Percentiles rank a stretch among this genome's conserved stretches.
Evolutionary conservation across 768 basidiomycete genomes (phyloP).

Genomic region (Rubroboletus satanas): DNA sequence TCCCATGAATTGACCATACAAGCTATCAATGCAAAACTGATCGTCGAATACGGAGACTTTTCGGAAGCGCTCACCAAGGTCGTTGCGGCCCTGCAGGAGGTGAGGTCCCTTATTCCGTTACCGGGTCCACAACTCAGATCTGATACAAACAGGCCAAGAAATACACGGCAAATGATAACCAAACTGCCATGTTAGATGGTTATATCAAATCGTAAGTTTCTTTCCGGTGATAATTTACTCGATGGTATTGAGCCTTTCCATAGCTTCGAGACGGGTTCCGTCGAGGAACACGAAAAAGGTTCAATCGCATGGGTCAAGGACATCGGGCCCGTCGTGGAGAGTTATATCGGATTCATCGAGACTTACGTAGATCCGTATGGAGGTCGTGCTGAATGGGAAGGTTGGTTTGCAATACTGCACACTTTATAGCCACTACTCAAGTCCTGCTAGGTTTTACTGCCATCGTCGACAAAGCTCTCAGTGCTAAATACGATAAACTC

Average conservation of each 20-base stretch:
- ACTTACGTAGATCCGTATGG: slow-evolving; percentile 89
- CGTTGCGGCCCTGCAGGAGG: slow-evolving; percentile 57
- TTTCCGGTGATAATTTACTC: not conserved
- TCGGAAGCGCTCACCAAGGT: slow-evolving; percentile 51
- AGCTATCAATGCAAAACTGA: slow-evolving; percentile 47
- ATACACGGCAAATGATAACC: slow-evolving; percentile 69
- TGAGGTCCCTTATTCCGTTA: slow-evolving; percentile 15
- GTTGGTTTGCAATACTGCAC: slow-evolving; percentile 31
- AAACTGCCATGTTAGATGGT: slow-evolving; percentile 66
- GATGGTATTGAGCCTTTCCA: not conserved
- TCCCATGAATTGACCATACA: slow-evolving; percentile 46
- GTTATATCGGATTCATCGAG: slow-evolving; percentile 84
- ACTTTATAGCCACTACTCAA: not conserved
- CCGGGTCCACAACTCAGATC: not conserved
- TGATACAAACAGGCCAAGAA: slow-evolving; percentile 55
- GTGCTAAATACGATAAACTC: slow-evolving; percentile 74
- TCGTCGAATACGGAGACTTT: slow-evolving; percentile 75
- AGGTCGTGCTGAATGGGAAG: slow-evolving; percentile 92
- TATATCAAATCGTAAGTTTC: slow-evolving; percentile 71
- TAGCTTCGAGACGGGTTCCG: slow-evolving; percentile 71
- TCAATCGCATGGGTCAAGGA: slow-evolving; percentile 85
- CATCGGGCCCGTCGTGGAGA: slow-evolving; percentile 82
- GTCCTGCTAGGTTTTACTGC: slow-evolving; percentile 70
- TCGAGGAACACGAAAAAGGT: slow-evolving; percentile 74
- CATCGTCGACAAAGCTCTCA: slow-evolving; percentile 80